phyloP scores from a whole-genome alignment of 2,329 filamentous ascomycete species.

The Rhexocercosporidium sp. region DNA sequence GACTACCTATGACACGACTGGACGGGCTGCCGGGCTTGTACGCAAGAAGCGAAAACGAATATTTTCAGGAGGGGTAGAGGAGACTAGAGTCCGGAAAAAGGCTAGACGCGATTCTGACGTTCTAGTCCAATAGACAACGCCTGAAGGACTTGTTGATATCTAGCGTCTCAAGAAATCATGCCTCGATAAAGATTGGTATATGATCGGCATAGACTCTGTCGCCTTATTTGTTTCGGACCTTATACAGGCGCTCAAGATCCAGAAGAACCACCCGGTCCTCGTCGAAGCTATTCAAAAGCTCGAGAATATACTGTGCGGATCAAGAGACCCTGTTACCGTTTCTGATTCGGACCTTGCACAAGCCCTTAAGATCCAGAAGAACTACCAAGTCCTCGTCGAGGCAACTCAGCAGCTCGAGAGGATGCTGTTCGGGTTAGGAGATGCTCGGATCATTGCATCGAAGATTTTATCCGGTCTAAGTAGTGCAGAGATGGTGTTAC shows the following conservation, averaged over 20 bases:
- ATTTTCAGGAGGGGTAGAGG: neutral
- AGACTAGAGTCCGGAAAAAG: neutral
- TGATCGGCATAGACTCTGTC: neutral
- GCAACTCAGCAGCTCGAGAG: neutral
- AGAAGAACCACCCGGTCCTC: neutral
- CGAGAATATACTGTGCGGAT: neutral
- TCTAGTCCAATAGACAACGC: neutral
- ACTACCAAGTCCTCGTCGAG: neutral
- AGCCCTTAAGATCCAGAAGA: neutral
- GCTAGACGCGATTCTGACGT: neutral
- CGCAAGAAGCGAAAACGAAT: neutral
- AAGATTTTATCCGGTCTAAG: conserved; percentile 2
- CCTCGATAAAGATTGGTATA: neutral
- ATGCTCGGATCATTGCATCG: neutral
- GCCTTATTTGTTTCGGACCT: neutral
- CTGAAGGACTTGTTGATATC: neutral
- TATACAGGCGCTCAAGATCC: neutral
- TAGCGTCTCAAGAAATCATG: neutral
- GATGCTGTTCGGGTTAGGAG: neutral
- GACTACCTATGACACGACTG: neutral
- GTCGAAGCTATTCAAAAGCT: neutral
- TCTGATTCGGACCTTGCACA: neutral
- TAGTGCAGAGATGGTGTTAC: neutral
- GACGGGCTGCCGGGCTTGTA: neutral
- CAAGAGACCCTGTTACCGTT: neutral